Percentiles rank a stretch among this genome's conserved stretches.
These are phyloP conservation scores for Dendrothele bispora DNA, from an alignment of 768 basidiomycete species.

Conservation along the genomic window DNA sequence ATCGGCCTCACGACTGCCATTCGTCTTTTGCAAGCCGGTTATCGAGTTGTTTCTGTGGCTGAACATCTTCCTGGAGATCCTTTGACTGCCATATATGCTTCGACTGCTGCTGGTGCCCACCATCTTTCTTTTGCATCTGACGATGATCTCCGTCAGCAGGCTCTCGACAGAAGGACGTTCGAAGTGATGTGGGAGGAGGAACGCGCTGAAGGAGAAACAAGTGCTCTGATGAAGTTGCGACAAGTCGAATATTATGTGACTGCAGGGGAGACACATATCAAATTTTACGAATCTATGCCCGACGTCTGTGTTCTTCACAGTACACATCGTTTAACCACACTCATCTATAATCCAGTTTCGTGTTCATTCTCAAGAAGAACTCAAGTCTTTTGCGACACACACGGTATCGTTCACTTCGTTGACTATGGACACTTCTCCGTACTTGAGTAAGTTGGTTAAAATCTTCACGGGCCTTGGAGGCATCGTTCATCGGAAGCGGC, in stretches of 20 bases:
- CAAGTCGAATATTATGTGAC: conserved; percentile 5
- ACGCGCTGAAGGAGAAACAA: background rate
- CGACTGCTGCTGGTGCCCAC: conserved; percentile 8
- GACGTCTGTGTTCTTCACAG: background rate
- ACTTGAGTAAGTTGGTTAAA: background rate
- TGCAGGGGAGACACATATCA: conserved; percentile 5
- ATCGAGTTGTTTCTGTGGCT: conserved; percentile 34
- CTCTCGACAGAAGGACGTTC: conserved; percentile 2
- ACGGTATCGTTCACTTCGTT: conserved; percentile 4
- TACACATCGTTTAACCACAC: background rate
- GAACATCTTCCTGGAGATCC: conserved; percentile 37
- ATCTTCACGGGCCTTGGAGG: conserved; percentile 2
- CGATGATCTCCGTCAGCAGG: conserved; percentile 3
- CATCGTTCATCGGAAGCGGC: background rate
- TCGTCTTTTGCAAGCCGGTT: conserved; percentile 23
- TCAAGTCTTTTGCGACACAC: background rate
- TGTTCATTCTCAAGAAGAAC: conserved; percentile 2
- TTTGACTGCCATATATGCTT: conserved; percentile 4
- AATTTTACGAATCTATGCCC: conserved; percentile 6
- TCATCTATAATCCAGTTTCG: background rate
- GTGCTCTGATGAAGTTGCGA: conserved; percentile 1
- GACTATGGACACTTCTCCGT: conserved; percentile 5
- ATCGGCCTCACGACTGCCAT: conserved; percentile 44
- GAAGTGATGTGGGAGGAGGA: conserved; percentile 11
- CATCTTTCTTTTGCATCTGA: conserved; percentile 9